Percentiles rank a stretch among this genome's conserved stretches.
phyloP scores from a whole-genome alignment of 2,329 filamentous ascomycete genomes.

The Zymoseptoria tritici region DNA sequence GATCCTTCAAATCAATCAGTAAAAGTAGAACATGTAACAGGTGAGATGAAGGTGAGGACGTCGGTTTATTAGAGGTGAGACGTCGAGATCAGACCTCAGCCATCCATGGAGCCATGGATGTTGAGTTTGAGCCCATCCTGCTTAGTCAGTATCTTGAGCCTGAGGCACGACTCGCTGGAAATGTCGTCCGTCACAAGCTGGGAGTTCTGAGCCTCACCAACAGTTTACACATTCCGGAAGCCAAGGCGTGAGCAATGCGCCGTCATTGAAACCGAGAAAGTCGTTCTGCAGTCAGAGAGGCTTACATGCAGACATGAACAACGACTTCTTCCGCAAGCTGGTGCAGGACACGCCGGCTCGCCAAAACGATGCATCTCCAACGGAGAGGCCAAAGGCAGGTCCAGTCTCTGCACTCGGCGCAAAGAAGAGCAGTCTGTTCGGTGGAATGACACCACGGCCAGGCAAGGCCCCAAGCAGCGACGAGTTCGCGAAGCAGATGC shows the following conservation, averaged over 20 bases:
- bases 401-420: constrained; percentile 21
- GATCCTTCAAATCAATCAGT: background rate
- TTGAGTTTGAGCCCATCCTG: background rate
- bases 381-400: constrained; percentile 29
- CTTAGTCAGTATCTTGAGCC: background rate
- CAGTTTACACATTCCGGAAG: too few relatives aligned
- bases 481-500: constrained; percentile 78
- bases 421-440: constrained; percentile 36
- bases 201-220: too few relatives aligned
- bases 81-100: background rate
- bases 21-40: background rate
- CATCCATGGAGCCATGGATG: background rate
- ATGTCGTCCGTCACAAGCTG: too few relatives aligned
- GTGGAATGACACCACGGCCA: constrained; percentile 87
- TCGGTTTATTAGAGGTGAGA: background rate
- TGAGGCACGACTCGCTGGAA: background rate
- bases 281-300: background rate
- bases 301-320: constrained; percentile 62
- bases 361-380: constrained; percentile 27
- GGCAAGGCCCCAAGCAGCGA: constrained; percentile 47
- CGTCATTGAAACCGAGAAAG: background rate
- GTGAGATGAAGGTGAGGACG: background rate
- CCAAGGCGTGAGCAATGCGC: background rate
- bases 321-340: constrained; percentile 84
- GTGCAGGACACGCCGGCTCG: constrained; percentile 48